phyloP scores from a whole-genome alignment of 345 rosid species.

The Ceriops tagal region DNA sequence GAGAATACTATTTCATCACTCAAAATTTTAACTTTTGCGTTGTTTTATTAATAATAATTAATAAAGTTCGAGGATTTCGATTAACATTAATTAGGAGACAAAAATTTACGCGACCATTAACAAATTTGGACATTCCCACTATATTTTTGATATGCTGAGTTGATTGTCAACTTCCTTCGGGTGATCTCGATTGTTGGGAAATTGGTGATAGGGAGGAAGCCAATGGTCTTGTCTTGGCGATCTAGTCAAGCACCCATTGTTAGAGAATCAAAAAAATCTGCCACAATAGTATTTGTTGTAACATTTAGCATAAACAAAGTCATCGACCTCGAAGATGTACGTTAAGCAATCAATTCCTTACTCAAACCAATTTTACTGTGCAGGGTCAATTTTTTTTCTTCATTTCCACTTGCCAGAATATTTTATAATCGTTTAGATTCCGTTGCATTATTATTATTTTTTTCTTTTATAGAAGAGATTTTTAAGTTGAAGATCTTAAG shows the following conservation, averaged over 20 bases:
- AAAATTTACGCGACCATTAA: background rate
- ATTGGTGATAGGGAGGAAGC: background rate
- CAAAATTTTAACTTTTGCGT: too few species aligned
- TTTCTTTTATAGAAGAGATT: too few species aligned
- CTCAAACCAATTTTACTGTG: too few species aligned
- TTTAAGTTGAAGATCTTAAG: too few species aligned
- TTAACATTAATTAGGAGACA: background rate
- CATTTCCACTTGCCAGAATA: too few species aligned
- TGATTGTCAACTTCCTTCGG: slow-evolving; percentile 16
- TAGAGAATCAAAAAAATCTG: background rate
- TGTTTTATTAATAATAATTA: background rate
- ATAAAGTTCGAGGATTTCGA: background rate
- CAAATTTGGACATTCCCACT: slow-evolving; percentile 17
- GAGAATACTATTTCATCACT: too few species aligned
- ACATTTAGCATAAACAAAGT: background rate
- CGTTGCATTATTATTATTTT: too few species aligned
- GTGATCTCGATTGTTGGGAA: slow-evolving; percentile 3
- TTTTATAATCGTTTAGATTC: too few species aligned
- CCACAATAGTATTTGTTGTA: background rate
- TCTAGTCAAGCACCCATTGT: slow-evolving; percentile 11
- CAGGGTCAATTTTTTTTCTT: too few species aligned
- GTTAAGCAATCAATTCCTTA: too few species aligned
- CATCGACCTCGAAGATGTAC: too few species aligned
- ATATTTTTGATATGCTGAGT: slow-evolving; percentile 4
- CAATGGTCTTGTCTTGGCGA: slow-evolving; percentile 13